Evolutionary conservation across 2,329 filamentous ascomycete species (phyloP).

Genomic region (Akanthomyces dipterigenus): DNA sequence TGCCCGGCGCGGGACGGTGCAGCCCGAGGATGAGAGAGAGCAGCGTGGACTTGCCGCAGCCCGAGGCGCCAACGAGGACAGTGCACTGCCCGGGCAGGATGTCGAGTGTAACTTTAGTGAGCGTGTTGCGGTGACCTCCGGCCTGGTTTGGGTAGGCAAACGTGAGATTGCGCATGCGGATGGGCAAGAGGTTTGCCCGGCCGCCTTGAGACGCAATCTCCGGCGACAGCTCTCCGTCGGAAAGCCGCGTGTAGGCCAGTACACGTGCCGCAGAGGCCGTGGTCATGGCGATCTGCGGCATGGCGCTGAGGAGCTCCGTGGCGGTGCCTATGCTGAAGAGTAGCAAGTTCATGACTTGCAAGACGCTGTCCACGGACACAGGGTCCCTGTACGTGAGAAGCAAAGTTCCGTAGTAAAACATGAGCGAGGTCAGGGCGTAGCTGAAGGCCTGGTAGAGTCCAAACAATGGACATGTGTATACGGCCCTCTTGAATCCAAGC

Average conservation of each 20-base stretch:
- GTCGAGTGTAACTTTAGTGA: slow-evolving; percentile 59
- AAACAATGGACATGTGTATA: slow-evolving; percentile 63
- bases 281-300: slow-evolving; percentile 75
- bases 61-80: slow-evolving; percentile 76
- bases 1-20: slow-evolving; percentile 42
- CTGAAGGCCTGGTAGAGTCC: slow-evolving; percentile 70
- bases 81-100: slow-evolving; percentile 59
- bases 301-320: slow-evolving; percentile 60
- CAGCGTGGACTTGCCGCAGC: slow-evolving; percentile 87
- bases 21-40: slow-evolving; percentile 67
- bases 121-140: slow-evolving; percentile 45
- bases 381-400: slow-evolving; percentile 46
- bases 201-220: slow-evolving; percentile 15
- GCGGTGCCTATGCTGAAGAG: slow-evolving; percentile 76
- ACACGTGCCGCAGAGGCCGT: slow-evolving; percentile 67
- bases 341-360: slow-evolving; percentile 74
- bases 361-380: slow-evolving; percentile 49
- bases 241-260: slow-evolving; percentile 60
- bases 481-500: slow-evolving; percentile 59
- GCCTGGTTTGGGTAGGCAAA: slow-evolving; percentile 60
- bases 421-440: slow-evolving; percentile 65
- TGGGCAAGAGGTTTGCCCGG: slow-evolving; percentile 29
- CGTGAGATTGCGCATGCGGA: slow-evolving; percentile 45
- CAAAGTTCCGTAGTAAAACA: slow-evolving; percentile 75
- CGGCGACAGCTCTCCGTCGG: slow-evolving; percentile 23